Evolutionary conservation across 2,329 filamentous ascomycete genomes (phyloP).

Genomic region (Aspergillus piperis): DNA sequence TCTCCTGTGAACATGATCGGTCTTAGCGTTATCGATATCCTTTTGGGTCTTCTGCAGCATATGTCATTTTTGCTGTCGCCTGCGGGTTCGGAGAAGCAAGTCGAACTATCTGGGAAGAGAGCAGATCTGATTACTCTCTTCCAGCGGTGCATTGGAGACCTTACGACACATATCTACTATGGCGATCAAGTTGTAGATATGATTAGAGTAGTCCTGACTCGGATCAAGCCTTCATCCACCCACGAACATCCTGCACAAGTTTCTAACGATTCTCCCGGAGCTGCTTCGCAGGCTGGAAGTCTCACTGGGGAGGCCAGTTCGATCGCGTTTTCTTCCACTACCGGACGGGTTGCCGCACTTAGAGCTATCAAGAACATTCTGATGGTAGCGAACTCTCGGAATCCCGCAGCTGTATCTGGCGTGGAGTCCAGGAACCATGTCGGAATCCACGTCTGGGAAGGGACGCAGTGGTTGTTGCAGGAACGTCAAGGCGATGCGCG

Average conservation of each 20-base stretch:
- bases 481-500: constrained; percentile 77
- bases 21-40: constrained; percentile 91
- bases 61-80: constrained; percentile 76
- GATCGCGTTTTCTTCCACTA: constrained; percentile 62
- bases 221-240: constrained; percentile 67
- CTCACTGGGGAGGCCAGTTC: constrained; percentile 20
- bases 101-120: constrained; percentile 41
- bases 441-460: constrained; percentile 85
- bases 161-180: constrained; percentile 96
- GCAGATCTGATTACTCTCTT: constrained; percentile 69
- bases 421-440: constrained; percentile 73
- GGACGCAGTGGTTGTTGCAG: constrained; percentile 88
- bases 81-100: constrained; percentile 40
- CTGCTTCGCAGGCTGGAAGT: constrained; percentile 50
- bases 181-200: constrained; percentile 95
- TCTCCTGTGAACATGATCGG: constrained; percentile 94
- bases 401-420: constrained; percentile 59
- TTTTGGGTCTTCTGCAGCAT: constrained; percentile 81
- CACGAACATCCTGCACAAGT: constrained; percentile 52
- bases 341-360: constrained; percentile 66
- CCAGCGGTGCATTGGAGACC: constrained; percentile 80
- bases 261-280: constrained; percentile 52
- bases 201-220: constrained; percentile 75
- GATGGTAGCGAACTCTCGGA: constrained; percentile 72
- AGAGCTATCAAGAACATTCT: constrained; percentile 81